Conservation (phyloP, 1,284 basidiomycete genomes). For the Cutaneotrichosporon sp. region DNA sequence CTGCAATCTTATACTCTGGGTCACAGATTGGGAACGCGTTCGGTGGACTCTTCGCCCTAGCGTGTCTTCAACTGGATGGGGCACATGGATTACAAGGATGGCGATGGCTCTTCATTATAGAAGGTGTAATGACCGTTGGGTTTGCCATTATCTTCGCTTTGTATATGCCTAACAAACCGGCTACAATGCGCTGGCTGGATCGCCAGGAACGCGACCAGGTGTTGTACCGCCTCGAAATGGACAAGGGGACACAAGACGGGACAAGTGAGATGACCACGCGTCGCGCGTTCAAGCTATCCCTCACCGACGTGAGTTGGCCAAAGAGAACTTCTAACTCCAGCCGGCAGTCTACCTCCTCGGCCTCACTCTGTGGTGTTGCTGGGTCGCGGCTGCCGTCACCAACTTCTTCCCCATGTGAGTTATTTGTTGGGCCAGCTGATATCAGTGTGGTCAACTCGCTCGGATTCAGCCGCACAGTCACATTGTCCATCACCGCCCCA, state of each 20-base stretch:
- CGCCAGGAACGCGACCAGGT: slow-evolving; percentile 39
- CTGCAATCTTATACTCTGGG: slow-evolving; percentile 38
- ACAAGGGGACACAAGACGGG: slow-evolving; percentile 37
- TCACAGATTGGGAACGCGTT: slow-evolving; percentile 48
- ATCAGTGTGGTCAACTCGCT: slow-evolving; percentile 36
- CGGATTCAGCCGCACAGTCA: slow-evolving; percentile 47
- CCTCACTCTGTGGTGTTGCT: slow-evolving; percentile 25
- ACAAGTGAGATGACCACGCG: slow-evolving; percentile 34
- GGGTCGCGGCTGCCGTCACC: slow-evolving; percentile 44
- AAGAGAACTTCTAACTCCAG: no score
- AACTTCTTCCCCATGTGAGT: slow-evolving; percentile 47
- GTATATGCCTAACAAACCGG: slow-evolving; percentile 48
- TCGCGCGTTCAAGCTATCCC: slow-evolving; percentile 35
- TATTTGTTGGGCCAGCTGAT: background rate
- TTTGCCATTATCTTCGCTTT: slow-evolving; percentile 35
- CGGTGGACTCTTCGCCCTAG: slow-evolving; percentile 38
- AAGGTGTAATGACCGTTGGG: slow-evolving; percentile 34
- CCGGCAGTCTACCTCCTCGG: slow-evolving; percentile 45
- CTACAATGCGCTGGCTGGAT: slow-evolving; percentile 39
- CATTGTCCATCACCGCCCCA: slow-evolving; percentile 47
- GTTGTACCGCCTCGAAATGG: slow-evolving; percentile 42
- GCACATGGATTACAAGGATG: slow-evolving; percentile 42
- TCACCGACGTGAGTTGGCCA: slow-evolving; percentile 32
- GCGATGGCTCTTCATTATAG: slow-evolving; percentile 46
- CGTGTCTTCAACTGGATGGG: slow-evolving; percentile 34